A percentile compares a stretch with the other conserved stretches of the same genome.
Evolutionary conservation across 371 early-diverging fungal species (phyloP).

Genomic region (Mucor ambiguus): DNA sequence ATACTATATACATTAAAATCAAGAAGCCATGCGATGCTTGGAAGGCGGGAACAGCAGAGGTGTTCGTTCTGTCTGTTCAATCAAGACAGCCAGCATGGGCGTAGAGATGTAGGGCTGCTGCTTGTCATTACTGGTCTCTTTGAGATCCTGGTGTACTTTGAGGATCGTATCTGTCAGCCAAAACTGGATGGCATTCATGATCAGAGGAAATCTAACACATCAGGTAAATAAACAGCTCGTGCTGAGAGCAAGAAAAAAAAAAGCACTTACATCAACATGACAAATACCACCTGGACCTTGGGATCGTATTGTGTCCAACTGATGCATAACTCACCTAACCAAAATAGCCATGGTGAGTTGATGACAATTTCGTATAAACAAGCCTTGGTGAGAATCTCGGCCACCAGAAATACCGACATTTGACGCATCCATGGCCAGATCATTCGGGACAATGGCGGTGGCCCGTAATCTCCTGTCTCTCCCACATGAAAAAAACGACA

Average conservation of each 20-base stretch:
- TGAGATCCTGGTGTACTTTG: constrained; percentile 29
- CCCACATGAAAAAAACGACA: constrained; percentile 11
- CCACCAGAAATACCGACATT: constrained; percentile 33
- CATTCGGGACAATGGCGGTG: constrained; percentile 23
- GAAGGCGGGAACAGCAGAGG: constrained; percentile 19
- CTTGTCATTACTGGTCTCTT: not conserved
- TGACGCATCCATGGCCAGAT: constrained; percentile 31
- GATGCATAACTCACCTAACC: constrained; percentile 37
- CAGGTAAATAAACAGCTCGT: not conserved
- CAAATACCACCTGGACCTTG: constrained; percentile 42
- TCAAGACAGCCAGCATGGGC: constrained; percentile 11
- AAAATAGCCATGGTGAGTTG: constrained; percentile 31
- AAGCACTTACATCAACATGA: constrained; percentile 45
- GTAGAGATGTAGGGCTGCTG: not conserved
- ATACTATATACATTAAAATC: not conserved
- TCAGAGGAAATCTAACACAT: constrained; percentile 48
- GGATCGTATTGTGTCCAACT: constrained; percentile 28
- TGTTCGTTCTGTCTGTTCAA: constrained; percentile 22
- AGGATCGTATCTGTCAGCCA: constrained; percentile 70
- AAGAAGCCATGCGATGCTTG: constrained; percentile 15
- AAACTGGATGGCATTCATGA: constrained; percentile 69
- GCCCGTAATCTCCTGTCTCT: constrained; percentile 30
- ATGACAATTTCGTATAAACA: constrained; percentile 40
- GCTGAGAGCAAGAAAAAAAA: not conserved
- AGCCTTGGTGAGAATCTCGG: constrained; percentile 34